Percentiles rank a stretch among this genome's conserved stretches.
phyloP scores from a whole-genome alignment of 148 eudicot genomes.

The Talinum fruticosum region DNA sequence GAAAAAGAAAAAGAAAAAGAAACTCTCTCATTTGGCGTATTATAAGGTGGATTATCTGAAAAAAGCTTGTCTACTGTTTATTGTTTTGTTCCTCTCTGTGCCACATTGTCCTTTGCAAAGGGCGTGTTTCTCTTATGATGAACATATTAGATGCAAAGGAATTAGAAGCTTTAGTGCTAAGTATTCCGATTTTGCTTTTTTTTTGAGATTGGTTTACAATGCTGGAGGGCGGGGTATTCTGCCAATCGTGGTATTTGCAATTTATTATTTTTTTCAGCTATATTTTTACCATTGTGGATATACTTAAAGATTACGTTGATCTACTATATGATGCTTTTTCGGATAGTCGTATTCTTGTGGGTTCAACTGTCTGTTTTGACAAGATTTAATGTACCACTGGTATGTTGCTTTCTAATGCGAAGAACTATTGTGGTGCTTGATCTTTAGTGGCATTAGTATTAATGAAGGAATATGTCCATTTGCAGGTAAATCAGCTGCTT shows the following conservation, averaged over 20 bases:
- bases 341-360: neutral
- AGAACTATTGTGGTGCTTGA: neutral
- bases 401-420: neutral
- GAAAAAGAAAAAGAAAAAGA: neutral
- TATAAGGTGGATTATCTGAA: neutral
- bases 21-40: neutral
- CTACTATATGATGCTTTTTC: neutral
- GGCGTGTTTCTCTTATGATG: neutral
- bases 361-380: neutral
- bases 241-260: neutral
- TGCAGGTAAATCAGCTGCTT: conserved; percentile 84
- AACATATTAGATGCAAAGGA: neutral
- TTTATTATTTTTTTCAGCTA: neutral
- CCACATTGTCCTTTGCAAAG: neutral
- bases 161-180: neutral
- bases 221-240: neutral
- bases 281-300: neutral
- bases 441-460: neutral
- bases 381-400: neutral
- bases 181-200: neutral
- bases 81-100: neutral
- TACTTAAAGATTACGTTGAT: neutral
- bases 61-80: neutral
- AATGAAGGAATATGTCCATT: conserved; percentile 14
- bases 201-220: neutral